Percentiles rank a stretch among this genome's conserved stretches.
Evolutionary conservation across 495 filamentous ascomycete genomes (phyloP).

Genomic region (Aspergillus saccharolyticus): DNA sequence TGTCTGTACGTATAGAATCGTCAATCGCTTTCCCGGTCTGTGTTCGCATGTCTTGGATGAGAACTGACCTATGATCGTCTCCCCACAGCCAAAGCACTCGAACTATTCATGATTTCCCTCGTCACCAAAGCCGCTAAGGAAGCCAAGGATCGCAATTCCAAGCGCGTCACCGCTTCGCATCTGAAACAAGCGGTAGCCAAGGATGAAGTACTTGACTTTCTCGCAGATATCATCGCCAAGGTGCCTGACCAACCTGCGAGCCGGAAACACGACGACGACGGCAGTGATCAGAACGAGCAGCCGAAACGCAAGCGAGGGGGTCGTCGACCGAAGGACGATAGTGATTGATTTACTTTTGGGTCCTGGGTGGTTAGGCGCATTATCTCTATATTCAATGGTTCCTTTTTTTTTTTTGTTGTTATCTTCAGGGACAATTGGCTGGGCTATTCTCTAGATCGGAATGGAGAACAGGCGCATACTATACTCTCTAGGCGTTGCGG

Average conservation of each 20-base stretch:
- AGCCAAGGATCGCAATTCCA: conserved; percentile 74
- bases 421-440: conserved; percentile 15
- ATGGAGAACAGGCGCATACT: conserved; percentile 30
- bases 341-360: conserved; percentile 23
- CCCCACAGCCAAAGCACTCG: conserved; percentile 70
- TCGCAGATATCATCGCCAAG: conserved; percentile 83
- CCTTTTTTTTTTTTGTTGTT: background rate
- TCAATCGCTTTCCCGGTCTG: background rate
- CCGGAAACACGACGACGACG: conserved; percentile 51
- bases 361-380: background rate
- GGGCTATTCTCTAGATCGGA: conserved; percentile 31
- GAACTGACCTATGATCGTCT: conserved; percentile 17
- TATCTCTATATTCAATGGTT: conserved; percentile 2
- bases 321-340: conserved; percentile 46
- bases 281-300: conserved; percentile 47
- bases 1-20: conserved; percentile 76
- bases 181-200: conserved; percentile 82
- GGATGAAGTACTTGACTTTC: conserved; percentile 88
- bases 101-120: conserved; percentile 94
- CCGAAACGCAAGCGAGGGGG: conserved; percentile 45
- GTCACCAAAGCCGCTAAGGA: conserved; percentile 81
- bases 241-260: conserved; percentile 65
- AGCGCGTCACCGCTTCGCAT: conserved; percentile 84
- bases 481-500: conserved; percentile 23
- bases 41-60: background rate